These are phyloP conservation scores for Spathaspora girioi DNA, from an alignment of 805 yeast species.

Conservation along the genomic window DNA sequence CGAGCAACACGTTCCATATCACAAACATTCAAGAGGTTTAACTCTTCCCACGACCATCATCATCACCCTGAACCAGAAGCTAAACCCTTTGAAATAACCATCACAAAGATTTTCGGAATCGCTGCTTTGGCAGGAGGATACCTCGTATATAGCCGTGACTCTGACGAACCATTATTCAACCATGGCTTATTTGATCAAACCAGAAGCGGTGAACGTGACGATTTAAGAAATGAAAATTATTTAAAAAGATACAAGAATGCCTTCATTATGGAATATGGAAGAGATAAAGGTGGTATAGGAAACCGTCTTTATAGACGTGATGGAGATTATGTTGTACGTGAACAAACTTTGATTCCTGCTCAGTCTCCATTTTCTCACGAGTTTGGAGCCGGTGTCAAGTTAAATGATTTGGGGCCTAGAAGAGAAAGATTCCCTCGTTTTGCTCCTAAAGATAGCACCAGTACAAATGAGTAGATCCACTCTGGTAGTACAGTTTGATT, in stretches of 20 bases:
- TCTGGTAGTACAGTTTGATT: neutral
- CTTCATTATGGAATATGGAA: conserved; percentile 38
- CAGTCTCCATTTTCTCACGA: conserved; percentile 25
- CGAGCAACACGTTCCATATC: conserved; percentile 3
- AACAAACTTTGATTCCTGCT: neutral
- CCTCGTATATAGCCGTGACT: conserved; percentile 29
- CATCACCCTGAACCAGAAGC: conserved; percentile 15
- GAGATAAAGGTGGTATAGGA: conserved; percentile 45
- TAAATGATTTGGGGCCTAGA: conserved; percentile 43
- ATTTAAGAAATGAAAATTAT: conserved; percentile 34
- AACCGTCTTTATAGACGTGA: conserved; percentile 37
- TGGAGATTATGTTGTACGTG: conserved; percentile 16
- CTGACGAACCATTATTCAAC: conserved; percentile 32
- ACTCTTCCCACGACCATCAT: conserved; percentile 10
- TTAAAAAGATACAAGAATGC: conserved; percentile 37
- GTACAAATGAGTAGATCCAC: neutral
- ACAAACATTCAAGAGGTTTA: conserved; percentile 16
- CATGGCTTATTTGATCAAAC: conserved; percentile 35
- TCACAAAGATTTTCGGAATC: conserved; percentile 38
- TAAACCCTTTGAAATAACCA: conserved; percentile 31
- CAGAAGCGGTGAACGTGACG: conserved; percentile 25
- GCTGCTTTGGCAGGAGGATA: conserved; percentile 37
- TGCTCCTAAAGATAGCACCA: conserved; percentile 26
- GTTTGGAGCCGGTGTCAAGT: conserved; percentile 43
- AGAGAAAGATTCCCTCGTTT: conserved; percentile 37